These are phyloP conservation scores for Leccinum olivaceopallidum DNA, from an alignment of 768 basidiomycete genomes.

Conservation along the genomic window DNA sequence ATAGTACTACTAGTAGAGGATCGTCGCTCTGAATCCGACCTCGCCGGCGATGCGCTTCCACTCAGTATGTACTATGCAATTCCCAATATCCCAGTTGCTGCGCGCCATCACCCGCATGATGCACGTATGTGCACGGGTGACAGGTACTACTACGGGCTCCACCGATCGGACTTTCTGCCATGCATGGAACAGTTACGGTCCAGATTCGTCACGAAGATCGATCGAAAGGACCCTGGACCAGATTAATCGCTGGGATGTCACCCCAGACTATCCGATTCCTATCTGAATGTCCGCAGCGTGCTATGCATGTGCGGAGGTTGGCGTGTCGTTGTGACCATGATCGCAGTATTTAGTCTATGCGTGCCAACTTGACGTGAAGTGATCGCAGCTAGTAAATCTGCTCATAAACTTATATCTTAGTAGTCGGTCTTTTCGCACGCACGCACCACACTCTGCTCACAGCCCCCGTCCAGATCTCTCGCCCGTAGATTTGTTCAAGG, in stretches of 20 bases:
- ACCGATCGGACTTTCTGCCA: background rate
- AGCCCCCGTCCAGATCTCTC: no score
- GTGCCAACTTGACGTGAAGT: no score
- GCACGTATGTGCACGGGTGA: no score
- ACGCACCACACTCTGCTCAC: no score
- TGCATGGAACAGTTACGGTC: background rate
- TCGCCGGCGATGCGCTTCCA: background rate
- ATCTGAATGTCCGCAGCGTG: background rate
- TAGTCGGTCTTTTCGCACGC: no score
- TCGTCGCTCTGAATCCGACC: background rate
- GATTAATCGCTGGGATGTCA: background rate
- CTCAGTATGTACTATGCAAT: background rate
- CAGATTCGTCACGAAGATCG: background rate
- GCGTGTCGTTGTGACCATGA: background rate
- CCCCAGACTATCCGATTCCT: background rate
- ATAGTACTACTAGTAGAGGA: background rate
- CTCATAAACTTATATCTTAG: no score
- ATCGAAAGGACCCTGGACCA: background rate
- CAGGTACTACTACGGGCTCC: background rate
- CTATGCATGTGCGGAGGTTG: background rate
- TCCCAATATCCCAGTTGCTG: background rate
- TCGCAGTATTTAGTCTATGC: background rate
- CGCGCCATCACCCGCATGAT: background rate
- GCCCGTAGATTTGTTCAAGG: no score
- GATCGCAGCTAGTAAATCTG: no score